Evolutionary conservation across 495 filamentous ascomycete genomes (phyloP), one percentile per base, ranked within the genome.

Genomic region (Echria macrotheca): DNA sequence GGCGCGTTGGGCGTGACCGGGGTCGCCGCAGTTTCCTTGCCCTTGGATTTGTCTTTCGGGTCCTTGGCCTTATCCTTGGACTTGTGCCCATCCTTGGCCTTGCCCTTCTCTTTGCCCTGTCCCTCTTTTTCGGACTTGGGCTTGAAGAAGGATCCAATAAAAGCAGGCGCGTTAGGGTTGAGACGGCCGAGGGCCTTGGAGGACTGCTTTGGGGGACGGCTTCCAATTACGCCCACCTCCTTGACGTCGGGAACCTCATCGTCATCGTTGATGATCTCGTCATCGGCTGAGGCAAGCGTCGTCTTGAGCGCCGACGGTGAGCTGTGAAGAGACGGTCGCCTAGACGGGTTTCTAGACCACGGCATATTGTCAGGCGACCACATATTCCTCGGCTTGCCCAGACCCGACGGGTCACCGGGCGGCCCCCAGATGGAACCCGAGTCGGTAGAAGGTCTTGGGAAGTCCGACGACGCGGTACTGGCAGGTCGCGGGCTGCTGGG

Each of bases 391-490:
- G 57, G 58, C 19, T 68, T 65, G 21, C 49, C 54, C n/a, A 59
- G 47, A 7, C 46, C 38, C 6, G 51, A 32, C 1, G 40, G 36
- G n/a, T 67, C 65, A 1, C 33, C 45, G 1, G 53, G 62, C 2
- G 65, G 65, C n/a, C 61, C 64, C 73, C 73, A 76, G 36, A 76
- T 75, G 24, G 68, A 71, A 11, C 63, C 78, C 22, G 83, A 86
- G 37, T 93, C 89, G 7, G 83, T 89, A 2, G 88, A 91, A 0
- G 88, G 89, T 48, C 86, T 78, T 1, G 86, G 85, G 37, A 91
- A 73, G 43, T 93, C 89, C 42, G 83, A 82, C 0, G 87, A 91
- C 6, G 86, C 83, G 22, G 86, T 87, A 11, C 88, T 91, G 2
- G 83, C 78, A 19, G 88, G 87, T 21, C 88, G 73, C 2, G 86